Evolutionary conservation across 2,329 filamentous ascomycete genomes (phyloP), one percentile per base, ranked within the genome.

Genomic region (Anthostomella pinea): DNA sequence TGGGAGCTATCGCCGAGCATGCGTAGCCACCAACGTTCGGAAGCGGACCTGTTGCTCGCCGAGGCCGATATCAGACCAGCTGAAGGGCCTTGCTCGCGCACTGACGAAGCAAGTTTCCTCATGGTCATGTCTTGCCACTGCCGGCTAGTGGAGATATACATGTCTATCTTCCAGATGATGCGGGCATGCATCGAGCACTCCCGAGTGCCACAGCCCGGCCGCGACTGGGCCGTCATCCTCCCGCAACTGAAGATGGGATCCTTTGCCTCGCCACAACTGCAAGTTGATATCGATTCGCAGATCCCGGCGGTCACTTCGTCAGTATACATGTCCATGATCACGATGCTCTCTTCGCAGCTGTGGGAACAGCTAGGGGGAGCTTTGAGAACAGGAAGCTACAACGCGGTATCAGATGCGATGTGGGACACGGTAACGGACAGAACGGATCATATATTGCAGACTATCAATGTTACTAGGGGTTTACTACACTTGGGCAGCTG

Each of bases 111-210:
- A 13, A 40, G 26, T 9, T 5, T 20, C 10, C 13, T 46, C 2
- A 19, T 43, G 1, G 28, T 43, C 18, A 26, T 46, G 3, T 46
- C 43, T 3, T 46, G 43, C 19, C 43, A 43, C 33, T 46, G 28
- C 8, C 36, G 30, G n/a, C 37, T 43, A 11, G n/a, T 19, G 11
- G 33, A 37, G 14, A 40, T 43, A 30, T 46, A 43, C 25, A 36
- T 29, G 11, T 22, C 28, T 23, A 33, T 46, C 17, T 40, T 43
- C 30, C 22, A 38, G 7, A 33, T 33, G 1, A 40, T 46, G 13
- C 26, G 19, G 17, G 15, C 17, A 3, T 45, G 39, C 8, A 27
- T 36, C 20, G 20, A 34, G 9, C 26, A 36, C 19, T 18, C 34
- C 8, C 14, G 13, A 10, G 13, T 16, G 5, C 26, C 22, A 10